A percentile compares a stretch with the other conserved stretches of the same genome.
Conservation (phyloP, 106 monocot genomes). For the Gastrodia elata region DNA sequence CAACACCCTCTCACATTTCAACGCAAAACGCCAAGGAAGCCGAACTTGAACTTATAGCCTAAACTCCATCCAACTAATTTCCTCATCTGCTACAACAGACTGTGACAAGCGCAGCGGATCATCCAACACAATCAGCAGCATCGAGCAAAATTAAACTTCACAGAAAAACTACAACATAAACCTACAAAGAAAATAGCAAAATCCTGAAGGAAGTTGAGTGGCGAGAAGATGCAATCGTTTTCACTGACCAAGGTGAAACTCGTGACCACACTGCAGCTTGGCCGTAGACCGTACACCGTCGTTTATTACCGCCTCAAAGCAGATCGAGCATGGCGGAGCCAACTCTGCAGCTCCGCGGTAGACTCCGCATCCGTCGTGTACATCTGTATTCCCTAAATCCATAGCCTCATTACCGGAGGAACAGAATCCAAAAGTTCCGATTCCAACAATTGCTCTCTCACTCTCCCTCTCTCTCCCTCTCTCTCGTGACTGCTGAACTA, state of each 20-base stretch:
- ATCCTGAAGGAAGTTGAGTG: background rate
- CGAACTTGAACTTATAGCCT: background rate
- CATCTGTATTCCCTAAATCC: conserved; percentile 12
- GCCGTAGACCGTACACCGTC: conserved; percentile 20
- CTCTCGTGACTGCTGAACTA: background rate
- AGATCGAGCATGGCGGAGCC: conserved; percentile 23
- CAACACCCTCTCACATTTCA: background rate
- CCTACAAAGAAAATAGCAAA: background rate
- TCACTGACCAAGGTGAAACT: conserved; percentile 28
- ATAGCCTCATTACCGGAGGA: background rate
- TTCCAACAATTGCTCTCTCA: background rate
- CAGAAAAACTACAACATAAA: background rate
- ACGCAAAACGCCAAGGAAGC: background rate
- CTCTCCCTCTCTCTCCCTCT: background rate
- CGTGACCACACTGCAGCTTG: conserved; percentile 32
- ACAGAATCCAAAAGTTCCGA: background rate
- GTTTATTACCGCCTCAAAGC: conserved; percentile 20
- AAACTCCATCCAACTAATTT: background rate
- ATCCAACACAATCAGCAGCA: background rate
- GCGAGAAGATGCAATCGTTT: background rate
- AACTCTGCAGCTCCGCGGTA: conserved; percentile 2
- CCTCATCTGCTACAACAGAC: background rate
- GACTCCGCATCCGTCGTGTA: conserved; percentile 2
- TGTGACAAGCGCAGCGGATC: background rate
- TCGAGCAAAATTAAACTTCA: background rate